These are phyloP conservation scores for Vicia sativa DNA, from an alignment of 306 rosid species.

Conservation along the genomic window DNA sequence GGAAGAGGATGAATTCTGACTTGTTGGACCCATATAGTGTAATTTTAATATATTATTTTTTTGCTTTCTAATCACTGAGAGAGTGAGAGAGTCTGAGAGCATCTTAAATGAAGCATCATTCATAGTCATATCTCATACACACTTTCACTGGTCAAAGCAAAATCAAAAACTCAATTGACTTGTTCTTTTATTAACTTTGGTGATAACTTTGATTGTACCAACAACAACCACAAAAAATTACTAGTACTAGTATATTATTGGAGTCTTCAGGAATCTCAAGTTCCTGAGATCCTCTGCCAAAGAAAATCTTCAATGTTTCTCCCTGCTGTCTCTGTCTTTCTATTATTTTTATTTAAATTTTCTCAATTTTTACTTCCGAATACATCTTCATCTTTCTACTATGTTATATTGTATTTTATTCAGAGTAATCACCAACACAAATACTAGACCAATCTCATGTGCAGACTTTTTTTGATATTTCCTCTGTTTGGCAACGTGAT, in stretches of 20 bases:
- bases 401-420: conserved; percentile 2
- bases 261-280: conserved; percentile 39
- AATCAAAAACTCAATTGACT: conserved; percentile 37
- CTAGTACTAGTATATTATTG: conserved; percentile 23
- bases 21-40: conserved; percentile 11
- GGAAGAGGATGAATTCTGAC: conserved; percentile 16
- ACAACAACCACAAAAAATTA: conserved; percentile 31
- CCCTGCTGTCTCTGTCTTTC: neutral
- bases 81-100: conserved; percentile 3
- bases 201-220: conserved; percentile 52
- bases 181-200: conserved; percentile 34
- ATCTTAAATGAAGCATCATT: conserved; percentile 31
- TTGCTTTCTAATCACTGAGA: neutral
- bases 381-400: conserved; percentile 39
- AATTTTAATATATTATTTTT: neutral
- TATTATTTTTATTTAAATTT: conserved; percentile 5
- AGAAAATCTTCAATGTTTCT: conserved; percentile 26
- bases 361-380: neutral
- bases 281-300: conserved; percentile 41
- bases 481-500: conserved; percentile 21
- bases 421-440: conserved; percentile 15
- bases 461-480: conserved; percentile 24
- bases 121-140: neutral
- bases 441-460: conserved; percentile 13
- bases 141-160: conserved; percentile 47